Evolutionary conservation across 768 basidiomycete species (phyloP).

Genomic region (Auricularia cornea): DNA sequence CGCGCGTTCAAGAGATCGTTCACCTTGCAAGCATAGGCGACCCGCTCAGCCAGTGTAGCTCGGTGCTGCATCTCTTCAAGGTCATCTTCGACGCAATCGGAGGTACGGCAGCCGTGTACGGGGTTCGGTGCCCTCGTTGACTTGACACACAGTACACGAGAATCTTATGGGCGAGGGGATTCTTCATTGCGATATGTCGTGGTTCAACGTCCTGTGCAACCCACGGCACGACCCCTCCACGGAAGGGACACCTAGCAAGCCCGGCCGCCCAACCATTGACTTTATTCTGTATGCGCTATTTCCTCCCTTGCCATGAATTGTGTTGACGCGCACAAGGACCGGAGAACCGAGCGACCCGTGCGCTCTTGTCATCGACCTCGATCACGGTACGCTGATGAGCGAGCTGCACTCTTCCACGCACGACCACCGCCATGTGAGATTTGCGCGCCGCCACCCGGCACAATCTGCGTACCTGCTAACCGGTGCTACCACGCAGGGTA

Average conservation of each 20-base stretch:
- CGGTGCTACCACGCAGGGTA: too few relatives aligned
- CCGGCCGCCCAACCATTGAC: background rate
- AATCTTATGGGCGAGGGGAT: background rate
- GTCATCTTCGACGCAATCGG: background rate
- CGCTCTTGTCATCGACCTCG: background rate
- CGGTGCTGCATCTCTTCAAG: background rate
- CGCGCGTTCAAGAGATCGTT: background rate
- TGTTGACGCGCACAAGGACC: background rate
- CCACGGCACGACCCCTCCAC: background rate
- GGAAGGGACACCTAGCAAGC: background rate
- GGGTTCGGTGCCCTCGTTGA: background rate
- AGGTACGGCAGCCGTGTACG: background rate
- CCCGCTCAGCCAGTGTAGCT: background rate
- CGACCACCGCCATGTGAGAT: too few relatives aligned
- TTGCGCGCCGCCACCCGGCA: too few relatives aligned
- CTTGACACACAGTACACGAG: background rate
- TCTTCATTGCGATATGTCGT: background rate
- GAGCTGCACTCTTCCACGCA: background rate
- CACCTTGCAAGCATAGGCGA: background rate
- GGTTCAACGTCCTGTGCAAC: background rate
- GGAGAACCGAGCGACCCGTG: background rate
- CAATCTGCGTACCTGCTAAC: too few relatives aligned
- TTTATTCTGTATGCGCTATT: background rate
- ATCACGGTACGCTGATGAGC: background rate
- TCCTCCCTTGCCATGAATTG: background rate